Evolutionary conservation across 1,139 yeast species (phyloP), one percentile per base, ranked within the genome.

Genomic region (Yamadazyma mexicana): DNA sequence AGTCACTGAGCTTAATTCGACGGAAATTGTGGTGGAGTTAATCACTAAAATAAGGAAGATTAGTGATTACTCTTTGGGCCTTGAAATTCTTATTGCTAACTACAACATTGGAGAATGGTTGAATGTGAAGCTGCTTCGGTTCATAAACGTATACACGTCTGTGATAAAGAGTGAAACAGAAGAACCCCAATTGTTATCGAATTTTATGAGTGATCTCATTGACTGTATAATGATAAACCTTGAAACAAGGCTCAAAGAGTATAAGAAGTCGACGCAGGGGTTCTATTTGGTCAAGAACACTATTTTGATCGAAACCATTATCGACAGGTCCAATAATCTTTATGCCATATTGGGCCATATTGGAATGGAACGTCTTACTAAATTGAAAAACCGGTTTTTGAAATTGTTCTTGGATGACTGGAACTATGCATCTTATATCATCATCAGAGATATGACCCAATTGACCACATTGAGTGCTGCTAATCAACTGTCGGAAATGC

Each of bases 371-470:
- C 66, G 96, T 43, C 59, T 89, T 14, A 83, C 76, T 36, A 79
- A 81, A 51, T 62, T 88, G 48, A 81, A 84, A 55, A 89, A 87
- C 55, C 72, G 89, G 46, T 88, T 85, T 37, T 66, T 87, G 52
- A 87, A 85, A 54, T 66, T 82, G 49, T 87, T 89, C 57, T 72
- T 89, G 44, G 81, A 83, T 17, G 92, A 84, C 50, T 91, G 97
- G 97, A 84, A 86, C 50, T 75, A 74, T 46, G 81, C 88, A 17
- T 89, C 96, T 5, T 74, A 84, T 20, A 75, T 79, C 40, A 73
- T 91, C 39, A 82, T 91, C 31, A 53, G 74, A 66, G 89, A 83
- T 48, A 83, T 82, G 62, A 81, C 91, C 2, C 74, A 75, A 20
- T 79, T 81, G 36, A 65, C 72, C 34, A 42, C 54, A 4, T 35